Percentiles rank a stretch among this genome's conserved stretches.
These are phyloP conservation scores for Hymenoscyphus fructigenus DNA, from an alignment of 2,329 filamentous ascomycete species.

Conservation along the genomic window DNA sequence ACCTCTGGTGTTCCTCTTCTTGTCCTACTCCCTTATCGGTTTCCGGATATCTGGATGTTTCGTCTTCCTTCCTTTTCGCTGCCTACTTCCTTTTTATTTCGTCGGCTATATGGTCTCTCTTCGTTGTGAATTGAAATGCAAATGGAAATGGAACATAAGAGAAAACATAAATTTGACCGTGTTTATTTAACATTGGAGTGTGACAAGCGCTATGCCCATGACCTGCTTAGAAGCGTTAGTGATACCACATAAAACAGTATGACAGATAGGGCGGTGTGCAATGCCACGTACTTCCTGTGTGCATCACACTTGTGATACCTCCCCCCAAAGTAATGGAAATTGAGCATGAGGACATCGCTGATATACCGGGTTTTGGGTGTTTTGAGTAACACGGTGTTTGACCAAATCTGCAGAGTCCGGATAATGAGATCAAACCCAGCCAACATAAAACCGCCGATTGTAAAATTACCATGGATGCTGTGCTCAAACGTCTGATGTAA, in stretches of 20 bases:
- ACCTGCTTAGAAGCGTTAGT: neutral
- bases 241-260: neutral
- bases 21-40: constrained; percentile 1
- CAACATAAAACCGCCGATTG: neutral
- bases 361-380: neutral
- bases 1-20: neutral
- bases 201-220: neutral
- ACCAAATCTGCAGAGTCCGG: neutral
- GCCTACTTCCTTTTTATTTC: neutral
- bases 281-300: neutral
- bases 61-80: neutral
- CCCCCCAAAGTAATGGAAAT: neutral
- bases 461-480: neutral
- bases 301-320: neutral
- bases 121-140: neutral
- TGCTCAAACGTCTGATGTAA: neutral
- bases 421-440: neutral
- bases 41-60: neutral
- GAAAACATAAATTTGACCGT: neutral
- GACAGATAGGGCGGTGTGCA: constrained; percentile 2
- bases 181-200: neutral
- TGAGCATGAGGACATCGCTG: neutral
- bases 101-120: neutral
- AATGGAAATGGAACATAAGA: neutral
- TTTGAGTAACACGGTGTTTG: neutral